Evolutionary conservation across 768 basidiomycete species (phyloP).

Genomic region (Auricularia heimuer): DNA sequence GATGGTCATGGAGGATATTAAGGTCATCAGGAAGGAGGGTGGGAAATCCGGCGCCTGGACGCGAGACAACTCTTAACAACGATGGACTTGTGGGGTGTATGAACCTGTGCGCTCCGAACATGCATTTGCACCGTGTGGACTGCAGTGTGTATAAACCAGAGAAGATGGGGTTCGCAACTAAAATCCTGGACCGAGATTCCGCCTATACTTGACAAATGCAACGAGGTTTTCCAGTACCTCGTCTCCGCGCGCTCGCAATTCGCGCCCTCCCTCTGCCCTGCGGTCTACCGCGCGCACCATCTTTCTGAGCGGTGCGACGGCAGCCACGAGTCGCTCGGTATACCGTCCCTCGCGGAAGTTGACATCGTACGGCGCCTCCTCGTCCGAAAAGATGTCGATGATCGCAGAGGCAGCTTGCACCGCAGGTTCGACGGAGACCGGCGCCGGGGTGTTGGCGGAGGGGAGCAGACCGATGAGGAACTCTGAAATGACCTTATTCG

Average conservation of each 20-base stretch:
- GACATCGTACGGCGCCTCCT: constrained; percentile 64
- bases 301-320: constrained; percentile 52
- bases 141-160: no score
- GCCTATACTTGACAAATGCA: constrained; percentile 68
- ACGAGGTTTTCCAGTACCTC: constrained; percentile 67
- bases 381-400: constrained; percentile 91
- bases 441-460: constrained; percentile 27
- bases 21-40: constrained; percentile 58
- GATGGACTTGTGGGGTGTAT: no score
- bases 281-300: constrained; percentile 56
- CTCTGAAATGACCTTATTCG: constrained; percentile 57
- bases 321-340: constrained; percentile 43
- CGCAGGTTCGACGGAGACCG: constrained; percentile 52
- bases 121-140: no score
- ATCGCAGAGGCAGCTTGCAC: constrained; percentile 74
- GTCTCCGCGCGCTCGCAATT: constrained; percentile 59
- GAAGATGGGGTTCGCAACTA: neutral
- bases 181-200: constrained; percentile 29
- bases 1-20: constrained; percentile 66
- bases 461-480: constrained; percentile 62
- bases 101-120: no score
- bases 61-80: neutral
- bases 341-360: constrained; percentile 63
- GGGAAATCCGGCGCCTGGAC: constrained; percentile 59
- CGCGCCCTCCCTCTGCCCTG: constrained; percentile 54